Conservation (phyloP, 2,329 filamentous ascomycete species). For the Diaporthe sp. region DNA sequence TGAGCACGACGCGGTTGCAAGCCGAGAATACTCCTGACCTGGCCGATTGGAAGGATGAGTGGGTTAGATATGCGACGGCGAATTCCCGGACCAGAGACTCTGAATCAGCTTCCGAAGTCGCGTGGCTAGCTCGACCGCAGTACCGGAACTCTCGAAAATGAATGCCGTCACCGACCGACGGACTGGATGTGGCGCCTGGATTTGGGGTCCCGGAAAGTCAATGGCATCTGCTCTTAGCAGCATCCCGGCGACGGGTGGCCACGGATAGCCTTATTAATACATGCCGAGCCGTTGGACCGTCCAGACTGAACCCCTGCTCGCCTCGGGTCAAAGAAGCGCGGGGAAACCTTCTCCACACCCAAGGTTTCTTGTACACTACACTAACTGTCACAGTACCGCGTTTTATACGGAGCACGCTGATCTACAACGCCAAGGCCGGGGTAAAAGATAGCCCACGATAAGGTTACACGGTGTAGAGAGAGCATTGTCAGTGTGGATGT, state of each 20-base stretch:
- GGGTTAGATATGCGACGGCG: constrained; percentile 6
- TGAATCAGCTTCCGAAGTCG: not conserved
- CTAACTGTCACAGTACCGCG: not conserved
- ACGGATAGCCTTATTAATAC: constrained; percentile 32
- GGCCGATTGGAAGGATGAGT: not conserved
- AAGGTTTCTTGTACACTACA: not conserved
- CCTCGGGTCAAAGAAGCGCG: constrained; percentile 22
- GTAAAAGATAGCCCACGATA: constrained; percentile 21
- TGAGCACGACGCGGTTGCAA: not conserved
- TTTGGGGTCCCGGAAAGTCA: constrained; percentile 17
- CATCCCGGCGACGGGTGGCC: not conserved
- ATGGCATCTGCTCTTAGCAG: constrained; percentile 14
- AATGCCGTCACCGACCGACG: constrained; percentile 30
- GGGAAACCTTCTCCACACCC: constrained; percentile 18
- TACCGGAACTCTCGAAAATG: constrained; percentile 18
- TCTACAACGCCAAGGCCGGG: constrained; percentile 4
- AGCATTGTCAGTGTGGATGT: not conserved
- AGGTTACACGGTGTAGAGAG: not conserved
- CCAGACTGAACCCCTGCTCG: not conserved
- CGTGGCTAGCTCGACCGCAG: constrained; percentile 13
- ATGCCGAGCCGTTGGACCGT: constrained; percentile 34
- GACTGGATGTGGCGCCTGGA: constrained; percentile 11
- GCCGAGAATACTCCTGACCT: not conserved
- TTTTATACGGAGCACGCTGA: constrained; percentile 10
- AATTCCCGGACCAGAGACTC: not conserved